Conservation (phyloP, 768 basidiomycete genomes). For the Candolleomyces efflorescens region DNA sequence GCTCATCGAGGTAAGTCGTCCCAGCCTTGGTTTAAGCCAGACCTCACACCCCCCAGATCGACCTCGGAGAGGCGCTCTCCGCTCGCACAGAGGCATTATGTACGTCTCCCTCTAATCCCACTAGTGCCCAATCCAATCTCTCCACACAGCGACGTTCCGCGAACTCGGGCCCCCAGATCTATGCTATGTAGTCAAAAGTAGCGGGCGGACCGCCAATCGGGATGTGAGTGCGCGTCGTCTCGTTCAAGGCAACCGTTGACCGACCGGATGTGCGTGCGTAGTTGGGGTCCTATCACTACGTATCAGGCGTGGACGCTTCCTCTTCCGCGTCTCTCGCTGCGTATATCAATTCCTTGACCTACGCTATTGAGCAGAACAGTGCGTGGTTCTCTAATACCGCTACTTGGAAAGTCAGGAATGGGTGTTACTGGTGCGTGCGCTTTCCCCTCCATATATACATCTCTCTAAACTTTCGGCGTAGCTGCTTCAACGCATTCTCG, state of each 20-base stretch:
- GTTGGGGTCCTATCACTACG: conserved; percentile 96
- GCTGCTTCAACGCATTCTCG: conserved; percentile 98
- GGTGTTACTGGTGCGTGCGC: conserved; percentile 79
- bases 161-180: conserved; percentile 98
- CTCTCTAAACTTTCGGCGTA: conserved; percentile 19
- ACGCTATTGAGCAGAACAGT: conserved; percentile 84
- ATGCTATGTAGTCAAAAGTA: conserved; percentile 92
- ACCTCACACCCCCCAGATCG: conserved; percentile 51
- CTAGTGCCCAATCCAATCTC: conserved; percentile 1
- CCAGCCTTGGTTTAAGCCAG: too few species aligned
- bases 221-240: too few species aligned
- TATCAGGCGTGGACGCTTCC: conserved; percentile 98
- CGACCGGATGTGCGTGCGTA: too few species aligned
- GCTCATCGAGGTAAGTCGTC: conserved; percentile 77
- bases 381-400: conserved; percentile 90
- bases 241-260: too few species aligned
- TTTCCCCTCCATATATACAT: neutral
- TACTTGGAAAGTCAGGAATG: conserved; percentile 88
- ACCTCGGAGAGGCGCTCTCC: conserved; percentile 84
- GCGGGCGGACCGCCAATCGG: conserved; percentile 75
- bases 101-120: conserved; percentile 35
- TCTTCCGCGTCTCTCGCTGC: conserved; percentile 97
- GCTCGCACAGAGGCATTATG: conserved; percentile 91
- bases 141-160: conserved; percentile 76
- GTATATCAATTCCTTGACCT: conserved; percentile 98